Conservation (phyloP, 2,329 filamentous ascomycete species). For the Penicillium sp. region DNA sequence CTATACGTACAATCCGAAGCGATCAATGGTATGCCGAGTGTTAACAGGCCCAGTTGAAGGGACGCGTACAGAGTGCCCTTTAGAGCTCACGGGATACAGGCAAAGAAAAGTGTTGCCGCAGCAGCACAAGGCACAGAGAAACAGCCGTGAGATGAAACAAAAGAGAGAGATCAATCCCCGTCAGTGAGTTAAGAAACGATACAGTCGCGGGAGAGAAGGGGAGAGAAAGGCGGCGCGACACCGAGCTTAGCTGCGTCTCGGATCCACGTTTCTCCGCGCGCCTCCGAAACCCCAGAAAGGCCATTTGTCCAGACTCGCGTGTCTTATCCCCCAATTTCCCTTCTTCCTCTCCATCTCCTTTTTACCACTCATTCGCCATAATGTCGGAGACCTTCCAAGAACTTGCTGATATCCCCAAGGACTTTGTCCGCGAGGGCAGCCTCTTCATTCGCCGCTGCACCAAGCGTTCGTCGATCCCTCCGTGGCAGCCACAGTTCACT, state of each 20-base stretch:
- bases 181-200: neutral
- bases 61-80: conserved; percentile 18
- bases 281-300: conserved; percentile 4
- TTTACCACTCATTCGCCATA: conserved; percentile 6
- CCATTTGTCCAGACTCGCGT: conserved; percentile 9
- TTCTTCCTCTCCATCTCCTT: conserved; percentile 1
- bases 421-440: conserved; percentile 52
- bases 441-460: conserved; percentile 51
- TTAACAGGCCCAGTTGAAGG: conserved; percentile 10
- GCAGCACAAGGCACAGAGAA: neutral
- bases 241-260: conserved; percentile 6
- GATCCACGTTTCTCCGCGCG: neutral
- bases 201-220: neutral
- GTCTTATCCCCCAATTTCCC: conserved; percentile 1
- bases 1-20: conserved; percentile 44
- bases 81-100: conserved; percentile 9
- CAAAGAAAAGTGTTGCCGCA: conserved; percentile 12
- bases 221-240: conserved; percentile 1
- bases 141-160: neutral
- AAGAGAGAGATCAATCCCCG: conserved; percentile 7
- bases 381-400: conserved; percentile 62
- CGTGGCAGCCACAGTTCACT: neutral
- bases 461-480: conserved; percentile 42
- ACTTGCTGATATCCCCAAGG: conserved; percentile 57
- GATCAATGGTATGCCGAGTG: conserved; percentile 15